Conservation (phyloP, 2,329 filamentous ascomycete species). For the Aureobasidium vineae region DNA sequence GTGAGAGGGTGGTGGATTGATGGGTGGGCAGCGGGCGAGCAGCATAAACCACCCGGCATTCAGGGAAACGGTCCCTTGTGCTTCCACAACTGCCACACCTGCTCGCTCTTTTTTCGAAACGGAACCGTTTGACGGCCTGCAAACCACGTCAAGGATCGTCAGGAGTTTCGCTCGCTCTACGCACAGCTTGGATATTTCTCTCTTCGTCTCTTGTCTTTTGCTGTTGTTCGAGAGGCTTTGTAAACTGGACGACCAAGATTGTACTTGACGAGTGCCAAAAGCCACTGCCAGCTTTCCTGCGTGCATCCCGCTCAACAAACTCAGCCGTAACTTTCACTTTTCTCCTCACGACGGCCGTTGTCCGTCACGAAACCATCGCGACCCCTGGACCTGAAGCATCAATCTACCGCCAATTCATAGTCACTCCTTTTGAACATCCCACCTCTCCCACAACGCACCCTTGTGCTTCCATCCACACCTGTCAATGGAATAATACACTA, state of each 20-base stretch:
- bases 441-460: background rate
- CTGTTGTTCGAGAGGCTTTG: background rate
- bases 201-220: background rate
- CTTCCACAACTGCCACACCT: slow-evolving; percentile 13
- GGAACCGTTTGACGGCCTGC: slow-evolving; percentile 20
- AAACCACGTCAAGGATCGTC: slow-evolving; percentile 12
- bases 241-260: no score
- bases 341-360: slow-evolving; percentile 22
- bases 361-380: slow-evolving; percentile 6
- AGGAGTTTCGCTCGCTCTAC: background rate
- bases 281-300: slow-evolving; percentile 14
- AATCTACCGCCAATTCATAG: slow-evolving; percentile 7
- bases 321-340: slow-evolving; percentile 7
- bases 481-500: slow-evolving; percentile 21
- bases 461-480: background rate
- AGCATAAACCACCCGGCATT: slow-evolving; percentile 17
- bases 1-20: background rate
- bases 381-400: slow-evolving; percentile 3
- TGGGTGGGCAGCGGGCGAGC: background rate
- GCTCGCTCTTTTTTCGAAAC: slow-evolving; percentile 5
- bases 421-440: slow-evolving; percentile 14
- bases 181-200: background rate
- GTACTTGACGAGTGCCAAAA: background rate
- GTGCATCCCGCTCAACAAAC: slow-evolving; percentile 3
- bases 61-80: slow-evolving; percentile 22